phyloP scores from a whole-genome alignment of 176 grass and related monocot genomes.

The Olyra latifolia region DNA sequence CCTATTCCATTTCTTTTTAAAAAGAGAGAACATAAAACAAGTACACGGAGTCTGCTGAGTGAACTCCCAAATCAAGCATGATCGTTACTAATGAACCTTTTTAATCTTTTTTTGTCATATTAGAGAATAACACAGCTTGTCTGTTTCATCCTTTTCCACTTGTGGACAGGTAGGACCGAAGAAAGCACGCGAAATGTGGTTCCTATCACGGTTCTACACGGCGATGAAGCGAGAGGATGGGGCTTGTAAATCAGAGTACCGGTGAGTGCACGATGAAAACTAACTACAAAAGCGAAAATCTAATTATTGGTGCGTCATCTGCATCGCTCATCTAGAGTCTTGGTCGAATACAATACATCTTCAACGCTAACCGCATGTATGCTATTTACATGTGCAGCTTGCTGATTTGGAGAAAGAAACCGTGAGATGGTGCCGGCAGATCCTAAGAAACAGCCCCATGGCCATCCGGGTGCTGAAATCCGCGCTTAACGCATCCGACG shows the following conservation, averaged over 20 bases:
- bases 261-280: conserved; percentile 50
- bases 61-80: not conserved
- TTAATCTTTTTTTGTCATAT: not conserved
- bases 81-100: not conserved
- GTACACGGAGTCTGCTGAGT: not conserved
- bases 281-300: not conserved
- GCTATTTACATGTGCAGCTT: conserved; percentile 47
- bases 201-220: conserved; percentile 79
- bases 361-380: not conserved
- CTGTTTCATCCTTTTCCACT: conserved; percentile 5
- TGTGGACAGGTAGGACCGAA: conserved; percentile 72
- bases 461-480: conserved; percentile 86
- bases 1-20: not conserved
- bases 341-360: too few relatives aligned
- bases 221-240: conserved; percentile 93
- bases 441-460: conserved; percentile 81
- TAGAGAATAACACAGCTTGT: not conserved
- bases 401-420: conserved; percentile 76
- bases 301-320: not conserved
- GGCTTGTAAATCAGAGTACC: conserved; percentile 87
- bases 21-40: not conserved
- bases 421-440: conserved; percentile 82
- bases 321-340: not conserved
- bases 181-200: conserved; percentile 92
- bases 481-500: conserved; percentile 83